Evolutionary conservation across 1,139 yeast species (phyloP), one percentile per base, ranked within the genome.

Genomic region (Geotrichum phurueaensis): DNA sequence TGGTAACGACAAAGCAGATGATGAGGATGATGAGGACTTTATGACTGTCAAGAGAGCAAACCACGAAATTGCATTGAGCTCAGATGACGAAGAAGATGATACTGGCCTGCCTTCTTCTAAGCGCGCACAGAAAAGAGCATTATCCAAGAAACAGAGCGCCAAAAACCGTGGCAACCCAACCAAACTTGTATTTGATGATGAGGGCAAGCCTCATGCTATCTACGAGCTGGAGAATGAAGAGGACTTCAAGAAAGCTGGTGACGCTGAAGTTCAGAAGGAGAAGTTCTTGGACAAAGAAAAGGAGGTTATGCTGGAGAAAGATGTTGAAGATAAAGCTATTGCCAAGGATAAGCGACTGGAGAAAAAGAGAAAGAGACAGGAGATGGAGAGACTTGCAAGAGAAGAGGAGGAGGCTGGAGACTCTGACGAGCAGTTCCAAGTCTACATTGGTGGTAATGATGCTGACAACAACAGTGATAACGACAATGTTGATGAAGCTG

Each of bases 201-300:
- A 94, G 2, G 99, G 99, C 51, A 69, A 80, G 9, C 86, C 98
- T 0, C 98, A 92, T 74, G 89, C 96, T 15, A 79, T 92, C 15
- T 94, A 94, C 70, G 98, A 94, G 74, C 79, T 94, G 63, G 94
- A 90, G 71, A 90, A 87, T 66, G 97, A 91, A 73, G 96, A 86
- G 54, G 96, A 88, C 64, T 94, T 95, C 81, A 81, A 75, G 65
- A 83, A 82, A 65, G 83, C 81, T 33, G 98, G 98, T 58, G 88
- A 84, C 69, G 92, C 94, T 0, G 77, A 76, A 57, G 75, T 72
- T 3, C 96, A 89, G 74, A 89, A 88, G 74, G 74, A 79, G 47
- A 80, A 83, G 63, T 95, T 84, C 69, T 82, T 94, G 55, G 73
- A 68, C 15, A 81, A 82, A 66, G 98, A 92, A 73, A 70, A 84